Evolutionary conservation across 768 basidiomycete species (phyloP).

Genomic region (Basidioascus undulatus): DNA sequence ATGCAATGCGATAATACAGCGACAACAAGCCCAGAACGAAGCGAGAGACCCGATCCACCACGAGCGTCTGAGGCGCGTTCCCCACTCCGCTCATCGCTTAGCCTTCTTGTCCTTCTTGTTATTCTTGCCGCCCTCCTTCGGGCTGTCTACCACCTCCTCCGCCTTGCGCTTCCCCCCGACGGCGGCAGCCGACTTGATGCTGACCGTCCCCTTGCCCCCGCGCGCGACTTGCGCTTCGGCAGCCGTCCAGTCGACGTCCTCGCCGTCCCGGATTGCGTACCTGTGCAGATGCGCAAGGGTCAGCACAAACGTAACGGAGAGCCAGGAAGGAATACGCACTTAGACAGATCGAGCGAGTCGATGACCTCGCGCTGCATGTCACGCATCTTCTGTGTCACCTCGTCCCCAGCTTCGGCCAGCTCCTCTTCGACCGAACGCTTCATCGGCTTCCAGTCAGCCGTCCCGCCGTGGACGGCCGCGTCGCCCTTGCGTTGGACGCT

Average conservation of each 20-base stretch:
- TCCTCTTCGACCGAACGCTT: conserved; percentile 34
- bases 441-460: conserved; percentile 25
- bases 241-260: conserved; percentile 41
- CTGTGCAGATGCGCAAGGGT: conserved; percentile 10
- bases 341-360: conserved; percentile 59
- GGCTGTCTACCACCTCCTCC: conserved; percentile 32
- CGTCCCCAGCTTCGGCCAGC: conserved; percentile 49
- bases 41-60: too few relatives aligned
- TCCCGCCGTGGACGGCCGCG: conserved; percentile 7
- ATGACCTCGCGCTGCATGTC: conserved; percentile 60
- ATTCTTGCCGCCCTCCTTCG: too few relatives aligned
- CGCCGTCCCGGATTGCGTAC: conserved; percentile 39
- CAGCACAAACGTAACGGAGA: conserved; percentile 2
- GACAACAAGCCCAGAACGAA: too few relatives aligned
- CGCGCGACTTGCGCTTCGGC: conserved; percentile 49
- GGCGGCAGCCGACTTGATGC: conserved; percentile 19
- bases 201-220: conserved; percentile 19
- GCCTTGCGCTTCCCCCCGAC: conserved; percentile 20
- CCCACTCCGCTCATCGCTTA: too few relatives aligned
- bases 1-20: too few relatives aligned
- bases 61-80: too few relatives aligned
- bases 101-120: too few relatives aligned
- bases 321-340: conserved; percentile 31
- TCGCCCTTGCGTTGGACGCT: conserved; percentile 4
- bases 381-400: conserved; percentile 25